Evolutionary conservation across 148 eudicot genomes (phyloP), one percentile per base, ranked within the genome.

Genomic region (Agrostemma githago): DNA sequence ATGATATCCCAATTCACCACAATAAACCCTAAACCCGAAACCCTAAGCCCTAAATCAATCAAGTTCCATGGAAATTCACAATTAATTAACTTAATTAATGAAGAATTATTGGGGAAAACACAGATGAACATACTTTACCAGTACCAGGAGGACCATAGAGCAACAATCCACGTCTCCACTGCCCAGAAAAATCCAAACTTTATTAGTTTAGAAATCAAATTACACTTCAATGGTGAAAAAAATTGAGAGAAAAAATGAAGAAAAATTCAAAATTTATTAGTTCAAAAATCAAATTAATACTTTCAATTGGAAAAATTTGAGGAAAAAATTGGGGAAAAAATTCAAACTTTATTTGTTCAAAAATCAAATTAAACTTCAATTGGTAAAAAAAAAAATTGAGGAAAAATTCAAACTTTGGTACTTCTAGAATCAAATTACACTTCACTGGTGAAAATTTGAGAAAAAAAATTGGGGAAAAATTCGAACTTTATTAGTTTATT

Each of bases 121-220:
- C 4, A n/a, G 51, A 60, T 19, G 20, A 61, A 60, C 77, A 73
- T 81, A 95, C 98, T 92, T 95, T 95, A 66, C 98, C 97, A 34
- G 98, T 92, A 39, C 98, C 97, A 48, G 97, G 96, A 37, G 98
- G 98, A 62, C 98, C 98, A 67, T 88, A 88, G 34, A 95, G 92
- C 84, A 95, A 77, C 89, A 95, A 85, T 8, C 97, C 96, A 7
- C 92, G 89, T 66, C 88, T 88, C 97, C 96, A 94, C 96, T 91
- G 82, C 26, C 26, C 11, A 51, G 14, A 51, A 51, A 51, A 8
- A 51, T 51, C 14, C 11, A 3, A 51, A 51, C 56, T 51, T 51
- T 51, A 51, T 51, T 51, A 51, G 3, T 11, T 51, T 9, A 51
- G 9, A 15, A 51, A 51, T 11, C 15, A 51, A 51, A 51, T 51